Conservation (phyloP, 129 eudicot genomes). For the Chrysanthemum seticuspe region DNA sequence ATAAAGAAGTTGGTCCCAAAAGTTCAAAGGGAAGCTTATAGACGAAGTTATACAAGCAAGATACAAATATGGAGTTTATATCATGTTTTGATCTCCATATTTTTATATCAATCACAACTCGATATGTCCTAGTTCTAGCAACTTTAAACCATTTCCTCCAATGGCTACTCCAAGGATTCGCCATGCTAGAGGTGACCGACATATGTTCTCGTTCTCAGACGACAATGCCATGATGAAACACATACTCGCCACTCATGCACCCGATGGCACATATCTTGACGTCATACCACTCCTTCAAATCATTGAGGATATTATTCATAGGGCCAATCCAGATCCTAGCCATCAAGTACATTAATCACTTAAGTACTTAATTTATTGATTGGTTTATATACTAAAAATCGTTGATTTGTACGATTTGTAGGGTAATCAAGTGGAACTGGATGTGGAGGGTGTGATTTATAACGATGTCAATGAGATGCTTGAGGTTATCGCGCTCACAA, state of each 20-base stretch:
- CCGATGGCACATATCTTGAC: conserved; percentile 58
- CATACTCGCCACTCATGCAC: conserved; percentile 16
- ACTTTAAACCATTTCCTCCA: neutral
- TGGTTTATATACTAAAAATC: neutral
- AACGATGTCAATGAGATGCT: conserved; percentile 58
- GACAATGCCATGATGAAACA: conserved; percentile 48
- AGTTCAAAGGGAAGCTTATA: conserved; percentile 6
- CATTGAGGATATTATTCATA: conserved; percentile 69
- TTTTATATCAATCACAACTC: conserved; percentile 1
- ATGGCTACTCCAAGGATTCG: conserved; percentile 40
- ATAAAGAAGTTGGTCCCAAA: neutral
- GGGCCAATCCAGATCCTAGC: conserved; percentile 33
- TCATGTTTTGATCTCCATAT: neutral
- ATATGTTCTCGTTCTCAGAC: conserved; percentile 50
- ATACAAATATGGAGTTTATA: conserved; percentile 29
- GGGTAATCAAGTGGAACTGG: conserved; percentile 53
- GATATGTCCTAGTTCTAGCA: neutral
- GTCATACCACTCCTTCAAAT: conserved; percentile 63
- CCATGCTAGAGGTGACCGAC: conserved; percentile 42
- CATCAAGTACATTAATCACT: conserved; percentile 20
- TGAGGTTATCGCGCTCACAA: conserved; percentile 57
- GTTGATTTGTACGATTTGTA: neutral
- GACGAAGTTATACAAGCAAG: conserved; percentile 46
- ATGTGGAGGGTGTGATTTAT: conserved; percentile 41
- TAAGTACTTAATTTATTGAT: neutral